Evolutionary conservation across 768 basidiomycete genomes (phyloP).

Genomic region (Rhodotorula taiwanensis): DNA sequence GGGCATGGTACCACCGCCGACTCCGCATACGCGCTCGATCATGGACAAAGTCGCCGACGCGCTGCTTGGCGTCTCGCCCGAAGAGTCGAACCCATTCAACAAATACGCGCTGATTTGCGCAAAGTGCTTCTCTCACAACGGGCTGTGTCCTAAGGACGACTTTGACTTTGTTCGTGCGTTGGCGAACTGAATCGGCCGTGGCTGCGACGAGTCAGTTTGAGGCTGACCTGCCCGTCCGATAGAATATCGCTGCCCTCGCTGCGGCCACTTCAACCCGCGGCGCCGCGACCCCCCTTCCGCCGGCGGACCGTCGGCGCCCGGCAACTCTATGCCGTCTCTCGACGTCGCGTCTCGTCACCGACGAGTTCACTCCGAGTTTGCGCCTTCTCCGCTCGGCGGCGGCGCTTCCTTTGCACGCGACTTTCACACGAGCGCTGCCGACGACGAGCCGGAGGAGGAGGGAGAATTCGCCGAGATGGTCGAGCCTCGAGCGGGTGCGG

Average conservation of each 20-base stretch:
- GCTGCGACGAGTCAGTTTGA: no score
- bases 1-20: constrained; percentile 44
- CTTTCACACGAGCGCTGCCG: background rate
- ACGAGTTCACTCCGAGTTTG: constrained; percentile 25
- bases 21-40: constrained; percentile 63
- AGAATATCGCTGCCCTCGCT: constrained; percentile 85
- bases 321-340: background rate
- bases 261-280: constrained; percentile 65
- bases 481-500: no score
- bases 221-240: background rate
- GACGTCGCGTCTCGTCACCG: constrained; percentile 6
- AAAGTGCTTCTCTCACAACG: constrained; percentile 80
- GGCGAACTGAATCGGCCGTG: no score
- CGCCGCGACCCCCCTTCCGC: constrained; percentile 3
- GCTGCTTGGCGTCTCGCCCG: constrained; percentile 59
- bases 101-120: constrained; percentile 82
- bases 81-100: constrained; percentile 52
- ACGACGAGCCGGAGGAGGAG: background rate
- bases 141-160: constrained; percentile 70
- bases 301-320: background rate
- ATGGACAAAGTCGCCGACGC: constrained; percentile 83
- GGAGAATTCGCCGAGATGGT: no score
- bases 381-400: constrained; percentile 7
- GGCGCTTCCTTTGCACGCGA: background rate
- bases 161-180: constrained; percentile 76